A percentile compares a stretch with the other conserved stretches of the same genome.
Evolutionary conservation across 2,329 filamentous ascomycete species (phyloP).

Genomic region (Botryotinia calthae): DNA sequence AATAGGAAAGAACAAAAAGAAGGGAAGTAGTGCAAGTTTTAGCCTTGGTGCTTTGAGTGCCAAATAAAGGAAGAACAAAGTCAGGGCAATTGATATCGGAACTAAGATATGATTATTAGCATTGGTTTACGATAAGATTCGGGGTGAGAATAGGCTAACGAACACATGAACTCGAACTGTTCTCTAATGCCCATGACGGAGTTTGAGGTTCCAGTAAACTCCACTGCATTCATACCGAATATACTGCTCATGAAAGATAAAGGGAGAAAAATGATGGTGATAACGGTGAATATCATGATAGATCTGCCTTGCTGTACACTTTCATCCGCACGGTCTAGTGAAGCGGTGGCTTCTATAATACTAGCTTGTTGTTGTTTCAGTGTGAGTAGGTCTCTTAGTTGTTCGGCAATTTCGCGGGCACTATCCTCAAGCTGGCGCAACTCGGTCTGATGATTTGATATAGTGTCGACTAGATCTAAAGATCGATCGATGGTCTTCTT

Average conservation of each 20-base stretch:
- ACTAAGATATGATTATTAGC: neutral
- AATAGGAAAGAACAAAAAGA: neutral
- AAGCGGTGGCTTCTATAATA: constrained; percentile 42
- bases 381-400: constrained; percentile 40
- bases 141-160: neutral
- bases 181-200: neutral
- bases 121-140: neutral
- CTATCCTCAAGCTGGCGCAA: neutral
- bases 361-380: constrained; percentile 49
- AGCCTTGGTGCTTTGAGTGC: neutral
- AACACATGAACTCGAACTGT: constrained; percentile 12
- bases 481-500: neutral
- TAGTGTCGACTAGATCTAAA: neutral
- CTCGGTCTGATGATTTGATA: neutral
- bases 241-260: constrained; percentile 15
- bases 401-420: neutral
- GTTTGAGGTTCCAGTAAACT: neutral
- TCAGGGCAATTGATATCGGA: neutral
- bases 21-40: neutral
- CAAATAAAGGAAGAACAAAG: neutral
- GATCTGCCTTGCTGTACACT: constrained; percentile 1
- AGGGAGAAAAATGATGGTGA: constrained; percentile 13
- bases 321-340: neutral
- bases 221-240: constrained; percentile 16
- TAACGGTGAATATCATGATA: constrained; percentile 14